Base-by-base conservation (phyloP, 306 rosid species). In the apple (Malus domestica) region DNA sequence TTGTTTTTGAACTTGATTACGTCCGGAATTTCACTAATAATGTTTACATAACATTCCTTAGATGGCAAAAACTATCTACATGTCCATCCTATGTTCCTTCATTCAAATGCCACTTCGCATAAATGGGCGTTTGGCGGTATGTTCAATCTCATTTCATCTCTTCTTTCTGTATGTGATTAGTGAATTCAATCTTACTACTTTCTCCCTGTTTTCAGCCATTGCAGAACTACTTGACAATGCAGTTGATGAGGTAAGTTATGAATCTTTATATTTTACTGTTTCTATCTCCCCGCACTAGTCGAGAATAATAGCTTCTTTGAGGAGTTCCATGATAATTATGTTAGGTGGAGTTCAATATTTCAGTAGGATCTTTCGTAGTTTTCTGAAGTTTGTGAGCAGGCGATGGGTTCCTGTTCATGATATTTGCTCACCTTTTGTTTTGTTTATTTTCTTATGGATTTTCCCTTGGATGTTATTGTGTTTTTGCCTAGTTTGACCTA, bases 91-190 rank as follows among this genome's bases (percentile, higher is more conserved):
- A 63, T 63, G 68, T 63, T 63, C 68, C 68, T 63, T 63, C 97
- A 95, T 83, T 95, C 97, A 25, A 95, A 95, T 90, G 99, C 99
- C 71, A 95, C 99, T 62, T 95, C 97, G 6, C 99, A 95, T 78
- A 95, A 92, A 81, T 95, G 99, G 99, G 89, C 90, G 69, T 95
- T 92, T 87, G 97, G 99, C 35, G 99, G 99, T 95, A 90, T 72
- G 90, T 78, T 79, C 64, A 70, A 70, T 33, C 55, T 32, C 66
- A 57, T 35, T 73, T 44, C 66, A 30, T 63, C 64, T 63, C 22
- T 6, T 63, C 12, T 63, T 16, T 63, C 2, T 63, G 42, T 29
- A 15, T 63, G 3, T 30, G 42, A 22, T 14, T 63, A 63, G 18
- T 30, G 44, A 63, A 30, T 63, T 63, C 68, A 32, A 30, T 42